A percentile compares a stretch with the other conserved stretches of the same genome.
These are phyloP conservation scores for Cladosporium sp. DNA, from an alignment of 2,329 filamentous ascomycete genomes.

Conservation along the genomic window DNA sequence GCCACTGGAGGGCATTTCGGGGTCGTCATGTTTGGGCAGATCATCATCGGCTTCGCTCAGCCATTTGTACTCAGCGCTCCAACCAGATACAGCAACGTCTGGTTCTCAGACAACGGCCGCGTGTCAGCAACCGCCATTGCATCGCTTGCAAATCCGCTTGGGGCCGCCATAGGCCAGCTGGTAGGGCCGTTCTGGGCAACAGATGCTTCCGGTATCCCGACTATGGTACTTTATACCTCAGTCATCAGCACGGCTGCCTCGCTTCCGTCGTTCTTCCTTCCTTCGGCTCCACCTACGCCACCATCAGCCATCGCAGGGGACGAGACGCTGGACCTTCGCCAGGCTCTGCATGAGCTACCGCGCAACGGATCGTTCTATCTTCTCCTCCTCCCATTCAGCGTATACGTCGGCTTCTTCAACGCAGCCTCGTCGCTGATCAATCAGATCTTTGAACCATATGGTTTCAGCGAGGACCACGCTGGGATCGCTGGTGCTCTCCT, in stretches of 20 bases:
- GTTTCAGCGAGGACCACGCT: slow-evolving; percentile 73
- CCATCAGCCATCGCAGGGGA: slow-evolving; percentile 61
- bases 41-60: slow-evolving; percentile 81
- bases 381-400: slow-evolving; percentile 68
- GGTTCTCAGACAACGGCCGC: slow-evolving; percentile 81
- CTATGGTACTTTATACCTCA: slow-evolving; percentile 60
- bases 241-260: slow-evolving; percentile 52
- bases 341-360: slow-evolving; percentile 44
- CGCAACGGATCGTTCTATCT: slow-evolving; percentile 69
- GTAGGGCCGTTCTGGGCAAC: slow-evolving; percentile 73
- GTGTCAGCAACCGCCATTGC: slow-evolving; percentile 82
- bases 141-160: slow-evolving; percentile 82
- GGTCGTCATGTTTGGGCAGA: slow-evolving; percentile 82
- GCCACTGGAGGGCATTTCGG: slow-evolving; percentile 48
- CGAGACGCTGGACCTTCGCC: slow-evolving; percentile 45
- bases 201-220: slow-evolving; percentile 59
- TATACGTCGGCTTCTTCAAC: slow-evolving; percentile 94
- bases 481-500: slow-evolving; percentile 85
- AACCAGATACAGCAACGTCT: slow-evolving; percentile 84
- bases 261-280: slow-evolving; percentile 76
- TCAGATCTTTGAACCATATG: slow-evolving; percentile 83
- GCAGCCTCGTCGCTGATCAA: slow-evolving; percentile 79
- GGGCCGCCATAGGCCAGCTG: slow-evolving; percentile 80
- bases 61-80: slow-evolving; percentile 88
- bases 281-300: slow-evolving; percentile 68